Evolutionary conservation across 352 stramenopile genomes (phyloP).

Genomic region (Globisporangium perplexum): DNA sequence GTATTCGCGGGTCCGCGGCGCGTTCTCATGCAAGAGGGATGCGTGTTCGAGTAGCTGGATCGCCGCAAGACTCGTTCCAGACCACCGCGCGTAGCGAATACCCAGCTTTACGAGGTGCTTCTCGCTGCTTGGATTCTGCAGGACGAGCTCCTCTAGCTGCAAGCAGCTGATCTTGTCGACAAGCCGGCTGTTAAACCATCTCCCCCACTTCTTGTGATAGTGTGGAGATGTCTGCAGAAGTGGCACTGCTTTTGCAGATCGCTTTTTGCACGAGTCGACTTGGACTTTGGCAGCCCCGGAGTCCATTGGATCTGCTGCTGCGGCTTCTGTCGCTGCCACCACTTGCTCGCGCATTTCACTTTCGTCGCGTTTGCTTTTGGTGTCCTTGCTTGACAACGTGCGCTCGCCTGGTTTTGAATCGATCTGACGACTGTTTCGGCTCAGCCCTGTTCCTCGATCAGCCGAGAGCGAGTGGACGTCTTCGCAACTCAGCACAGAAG

Average conservation of each 20-base stretch:
- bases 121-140: slow-evolving; percentile 34
- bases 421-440: not conserved
- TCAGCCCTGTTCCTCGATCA: not conserved
- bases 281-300: not conserved
- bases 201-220: slow-evolving; percentile 63
- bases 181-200: slow-evolving; percentile 36
- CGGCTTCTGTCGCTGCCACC: not conserved
- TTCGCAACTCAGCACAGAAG: not conserved
- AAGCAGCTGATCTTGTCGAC: slow-evolving; percentile 67
- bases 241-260: not conserved
- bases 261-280: not conserved
- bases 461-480: not conserved
- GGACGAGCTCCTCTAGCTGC: slow-evolving; percentile 57
- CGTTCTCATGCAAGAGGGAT: slow-evolving; percentile 31
- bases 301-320: not conserved
- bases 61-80: slow-evolving; percentile 40
- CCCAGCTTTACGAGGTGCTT: slow-evolving; percentile 51
- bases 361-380: not conserved
- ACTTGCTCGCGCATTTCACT: not conserved
- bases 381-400: not conserved
- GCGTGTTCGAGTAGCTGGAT: slow-evolving; percentile 59
- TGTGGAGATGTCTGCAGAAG: slow-evolving; percentile 7
- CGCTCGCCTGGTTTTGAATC: not conserved
- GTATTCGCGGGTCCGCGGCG: slow-evolving; percentile 44
- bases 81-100: slow-evolving; percentile 48